Conservation (phyloP, 2,329 filamentous ascomycete species). For the Blumeriella jaapii region DNA sequence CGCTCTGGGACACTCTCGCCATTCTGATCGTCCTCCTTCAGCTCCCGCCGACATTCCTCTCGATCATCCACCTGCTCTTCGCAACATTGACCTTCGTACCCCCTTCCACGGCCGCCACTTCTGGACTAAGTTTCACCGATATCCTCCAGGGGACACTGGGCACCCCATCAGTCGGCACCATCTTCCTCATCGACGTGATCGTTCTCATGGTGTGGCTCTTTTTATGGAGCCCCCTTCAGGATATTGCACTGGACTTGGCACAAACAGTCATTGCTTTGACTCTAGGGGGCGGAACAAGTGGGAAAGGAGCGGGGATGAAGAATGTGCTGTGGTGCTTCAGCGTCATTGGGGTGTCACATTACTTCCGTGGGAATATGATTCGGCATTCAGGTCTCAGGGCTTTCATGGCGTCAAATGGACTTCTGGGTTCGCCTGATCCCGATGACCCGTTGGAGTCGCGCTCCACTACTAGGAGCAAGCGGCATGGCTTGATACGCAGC, state of each 20-base stretch:
- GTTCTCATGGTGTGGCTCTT: conserved; percentile 80
- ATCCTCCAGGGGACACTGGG: conserved; percentile 82
- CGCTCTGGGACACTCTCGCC: conserved; percentile 87
- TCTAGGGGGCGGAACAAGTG: conserved; percentile 67
- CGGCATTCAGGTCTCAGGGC: conserved; percentile 22
- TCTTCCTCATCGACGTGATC: conserved; percentile 72
- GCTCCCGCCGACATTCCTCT: conserved; percentile 77
- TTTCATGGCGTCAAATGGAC: conserved; percentile 21
- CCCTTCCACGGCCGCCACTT: conserved; percentile 65
- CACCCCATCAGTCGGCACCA: conserved; percentile 75
- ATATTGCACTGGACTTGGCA: conserved; percentile 77
- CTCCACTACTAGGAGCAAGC: conserved; percentile 38
- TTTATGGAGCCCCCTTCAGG: conserved; percentile 77
- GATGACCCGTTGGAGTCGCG: conserved; percentile 38
- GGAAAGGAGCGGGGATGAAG: conserved; percentile 55
- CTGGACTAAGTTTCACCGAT: conserved; percentile 65
- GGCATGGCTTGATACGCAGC: conserved; percentile 56
- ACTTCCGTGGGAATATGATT: conserved; percentile 20
- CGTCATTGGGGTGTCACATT: conserved; percentile 40
- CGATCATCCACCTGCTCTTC: conserved; percentile 83
- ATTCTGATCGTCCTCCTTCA: conserved; percentile 94
- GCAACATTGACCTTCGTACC: conserved; percentile 88
- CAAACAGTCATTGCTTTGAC: conserved; percentile 91
- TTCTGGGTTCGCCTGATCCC: conserved; percentile 25
- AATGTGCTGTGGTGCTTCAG: conserved; percentile 61